Evolutionary conservation across 352 stramenopile species (phyloP).

Genomic region (Phytophthora palmivora): DNA sequence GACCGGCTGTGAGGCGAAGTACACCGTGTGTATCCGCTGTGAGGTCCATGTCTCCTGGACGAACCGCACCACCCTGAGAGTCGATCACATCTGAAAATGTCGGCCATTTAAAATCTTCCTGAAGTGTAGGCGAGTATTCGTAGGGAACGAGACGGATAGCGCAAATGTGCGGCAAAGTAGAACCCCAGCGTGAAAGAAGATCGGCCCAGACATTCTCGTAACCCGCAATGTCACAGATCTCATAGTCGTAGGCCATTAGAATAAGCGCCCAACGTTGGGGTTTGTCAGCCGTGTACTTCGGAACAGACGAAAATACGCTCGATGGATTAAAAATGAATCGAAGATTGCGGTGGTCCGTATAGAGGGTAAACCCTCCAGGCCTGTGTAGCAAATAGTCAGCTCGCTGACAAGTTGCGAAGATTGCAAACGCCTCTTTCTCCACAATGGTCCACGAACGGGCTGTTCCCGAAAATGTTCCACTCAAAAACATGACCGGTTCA

Average conservation of each 20-base stretch:
- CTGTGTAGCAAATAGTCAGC: constrained; percentile 17
- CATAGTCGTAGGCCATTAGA: constrained; percentile 24
- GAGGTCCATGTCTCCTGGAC: not conserved
- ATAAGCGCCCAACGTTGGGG: constrained; percentile 26
- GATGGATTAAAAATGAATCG: constrained; percentile 9
- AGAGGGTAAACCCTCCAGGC: not conserved
- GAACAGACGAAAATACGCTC: constrained; percentile 1
- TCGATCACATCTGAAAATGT: not conserved
- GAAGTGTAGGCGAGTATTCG: not conserved
- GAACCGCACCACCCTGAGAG: not conserved
- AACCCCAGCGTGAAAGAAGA: constrained; percentile 23
- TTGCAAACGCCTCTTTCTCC: constrained; percentile 15
- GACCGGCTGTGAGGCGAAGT: not conserved
- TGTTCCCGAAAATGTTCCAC: constrained; percentile 5
- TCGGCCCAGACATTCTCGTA: constrained; percentile 10
- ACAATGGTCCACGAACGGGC: constrained; percentile 2
- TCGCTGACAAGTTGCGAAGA: constrained; percentile 8
- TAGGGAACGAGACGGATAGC: not conserved
- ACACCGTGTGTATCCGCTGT: not conserved
- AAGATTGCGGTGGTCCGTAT: constrained; percentile 8
- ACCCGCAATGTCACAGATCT: constrained; percentile 22
- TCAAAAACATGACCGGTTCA: constrained; percentile 7
- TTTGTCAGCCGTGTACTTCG: constrained; percentile 32
- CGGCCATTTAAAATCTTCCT: constrained; percentile 1
- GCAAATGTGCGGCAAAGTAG: not conserved